These are phyloP conservation scores for Globisporangium spiculum DNA, from an alignment of 352 stramenopile species.

Conservation along the genomic window DNA sequence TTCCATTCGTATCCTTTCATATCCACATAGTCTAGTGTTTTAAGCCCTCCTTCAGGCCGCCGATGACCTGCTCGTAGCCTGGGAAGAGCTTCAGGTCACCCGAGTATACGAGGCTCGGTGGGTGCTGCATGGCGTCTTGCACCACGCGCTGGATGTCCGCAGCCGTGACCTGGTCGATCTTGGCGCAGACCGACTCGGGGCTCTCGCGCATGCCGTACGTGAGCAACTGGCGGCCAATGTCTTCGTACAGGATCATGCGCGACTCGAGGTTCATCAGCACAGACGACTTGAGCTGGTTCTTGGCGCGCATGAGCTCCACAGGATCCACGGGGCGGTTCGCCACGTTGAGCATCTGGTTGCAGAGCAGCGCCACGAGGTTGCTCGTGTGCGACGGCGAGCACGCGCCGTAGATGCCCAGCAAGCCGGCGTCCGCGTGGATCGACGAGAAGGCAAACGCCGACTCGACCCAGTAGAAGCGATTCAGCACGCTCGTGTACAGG, in stretches of 20 bases:
- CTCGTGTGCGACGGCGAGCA: slow-evolving; percentile 78
- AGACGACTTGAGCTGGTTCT: slow-evolving; percentile 99
- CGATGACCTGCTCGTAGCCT: slow-evolving; percentile 79
- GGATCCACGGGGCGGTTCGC: slow-evolving; percentile 70
- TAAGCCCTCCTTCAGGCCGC: slow-evolving; percentile 71
- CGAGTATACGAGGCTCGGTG: slow-evolving; percentile 83
- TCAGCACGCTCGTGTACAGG: slow-evolving; percentile 97
- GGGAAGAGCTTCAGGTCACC: slow-evolving; percentile 77
- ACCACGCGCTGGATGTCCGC: slow-evolving; percentile 83
- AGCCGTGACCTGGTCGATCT: slow-evolving; percentile 88
- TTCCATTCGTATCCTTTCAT: not conserved
- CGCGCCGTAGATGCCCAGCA: slow-evolving; percentile 95
- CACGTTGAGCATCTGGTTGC: slow-evolving; percentile 91
- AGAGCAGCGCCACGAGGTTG: slow-evolving; percentile 92
- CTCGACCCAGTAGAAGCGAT: slow-evolving; percentile 98
- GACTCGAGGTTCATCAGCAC: slow-evolving; percentile 99
- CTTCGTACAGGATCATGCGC: slow-evolving; percentile 97
- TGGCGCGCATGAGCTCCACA: slow-evolving; percentile 92
- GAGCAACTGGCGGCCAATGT: slow-evolving; percentile 97
- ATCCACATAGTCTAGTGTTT: slow-evolving; percentile 3
- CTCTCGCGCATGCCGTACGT: slow-evolving; percentile 94
- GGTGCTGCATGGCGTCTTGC: slow-evolving; percentile 66
- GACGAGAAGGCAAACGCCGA: slow-evolving; percentile 96
- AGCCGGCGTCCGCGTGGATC: slow-evolving; percentile 93
- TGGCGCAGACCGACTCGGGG: slow-evolving; percentile 79